Evolutionary conservation across 176 grass and related monocot species (phyloP).

Genomic region (Oryza meridionalis): DNA sequence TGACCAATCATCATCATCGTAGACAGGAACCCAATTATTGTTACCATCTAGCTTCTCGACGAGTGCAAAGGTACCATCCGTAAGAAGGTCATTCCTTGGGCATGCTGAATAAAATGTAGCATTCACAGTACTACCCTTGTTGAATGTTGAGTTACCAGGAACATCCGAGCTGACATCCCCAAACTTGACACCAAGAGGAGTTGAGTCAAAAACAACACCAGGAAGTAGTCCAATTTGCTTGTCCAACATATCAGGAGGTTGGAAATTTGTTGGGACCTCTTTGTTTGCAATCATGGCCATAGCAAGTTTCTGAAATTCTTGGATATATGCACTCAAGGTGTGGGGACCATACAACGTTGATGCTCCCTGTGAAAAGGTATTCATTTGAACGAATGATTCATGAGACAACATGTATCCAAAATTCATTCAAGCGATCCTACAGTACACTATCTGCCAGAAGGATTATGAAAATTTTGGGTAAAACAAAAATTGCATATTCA

Average conservation of each 20-base stretch:
- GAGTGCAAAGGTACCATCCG: constrained; percentile 71
- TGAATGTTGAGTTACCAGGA: constrained; percentile 70
- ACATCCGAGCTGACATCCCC: constrained; percentile 77
- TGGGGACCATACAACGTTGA: constrained; percentile 93
- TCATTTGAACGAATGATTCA: constrained; percentile 24
- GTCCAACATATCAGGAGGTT: constrained; percentile 80
- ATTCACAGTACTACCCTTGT: constrained; percentile 61
- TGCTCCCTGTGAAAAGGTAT: constrained; percentile 61
- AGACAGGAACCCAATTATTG: constrained; percentile 64
- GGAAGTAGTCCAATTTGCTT: constrained; percentile 87
- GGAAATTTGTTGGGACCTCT: constrained; percentile 48
- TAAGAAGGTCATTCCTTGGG: constrained; percentile 91
- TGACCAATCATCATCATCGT: constrained; percentile 92
- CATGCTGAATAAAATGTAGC: constrained; percentile 94
- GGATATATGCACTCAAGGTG: constrained; percentile 93
- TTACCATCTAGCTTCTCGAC: constrained; percentile 67
- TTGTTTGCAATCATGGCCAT: constrained; percentile 64
- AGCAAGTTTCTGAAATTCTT: constrained; percentile 93
- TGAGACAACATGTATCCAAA: background rate
- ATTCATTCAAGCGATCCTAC: background rate
- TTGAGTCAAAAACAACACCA: constrained; percentile 70
- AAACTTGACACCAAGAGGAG: constrained; percentile 66
- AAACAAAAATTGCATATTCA: constrained; percentile 30
- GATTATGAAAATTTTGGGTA: background rate
- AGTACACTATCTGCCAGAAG: constrained; percentile 4